Conservation (phyloP, 2,329 filamentous ascomycete genomes). For the Ramularia endophylla region DNA sequence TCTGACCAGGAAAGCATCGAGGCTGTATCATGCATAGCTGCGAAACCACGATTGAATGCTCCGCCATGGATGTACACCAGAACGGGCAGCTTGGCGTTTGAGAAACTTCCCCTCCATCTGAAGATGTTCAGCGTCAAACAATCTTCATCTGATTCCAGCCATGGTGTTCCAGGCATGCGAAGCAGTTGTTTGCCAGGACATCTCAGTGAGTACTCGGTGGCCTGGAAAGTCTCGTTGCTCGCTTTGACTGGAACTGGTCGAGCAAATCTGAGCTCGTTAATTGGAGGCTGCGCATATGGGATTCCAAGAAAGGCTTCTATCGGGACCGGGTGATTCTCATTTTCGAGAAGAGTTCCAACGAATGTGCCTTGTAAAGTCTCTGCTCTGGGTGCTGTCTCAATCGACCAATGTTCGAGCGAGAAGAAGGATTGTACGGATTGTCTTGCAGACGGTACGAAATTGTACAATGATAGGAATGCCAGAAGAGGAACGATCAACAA, state of each 20-base stretch:
- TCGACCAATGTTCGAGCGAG: slow-evolving; percentile 12
- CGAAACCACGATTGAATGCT: slow-evolving; percentile 44
- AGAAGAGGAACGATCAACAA: slow-evolving; percentile 15
- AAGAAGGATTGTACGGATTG: slow-evolving; percentile 18
- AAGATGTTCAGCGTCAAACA: slow-evolving; percentile 57
- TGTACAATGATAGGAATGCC: slow-evolving; percentile 17
- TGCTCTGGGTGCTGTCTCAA: slow-evolving; percentile 13
- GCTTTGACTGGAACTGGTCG: slow-evolving; percentile 37
- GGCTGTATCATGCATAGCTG: slow-evolving; percentile 53
- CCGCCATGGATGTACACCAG: slow-evolving; percentile 59
- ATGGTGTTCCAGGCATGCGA: slow-evolving; percentile 16
- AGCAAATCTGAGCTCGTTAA: slow-evolving; percentile 50
- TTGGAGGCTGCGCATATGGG: slow-evolving; percentile 37
- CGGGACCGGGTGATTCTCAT: slow-evolving; percentile 17
- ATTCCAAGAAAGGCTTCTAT: slow-evolving; percentile 38
- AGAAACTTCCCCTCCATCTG: slow-evolving; percentile 33
- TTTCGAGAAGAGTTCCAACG: slow-evolving; percentile 17
- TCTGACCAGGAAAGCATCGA: slow-evolving; percentile 46
- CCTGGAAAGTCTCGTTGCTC: slow-evolving; percentile 30
- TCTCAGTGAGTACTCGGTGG: slow-evolving; percentile 25
- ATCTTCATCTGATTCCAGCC: slow-evolving; percentile 40
- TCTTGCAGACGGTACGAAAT: slow-evolving; percentile 14
- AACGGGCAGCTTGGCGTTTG: slow-evolving; percentile 46
- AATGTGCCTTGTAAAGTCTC: slow-evolving; percentile 18
- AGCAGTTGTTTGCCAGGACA: slow-evolving; percentile 26